phyloP scores from a whole-genome alignment of 176 grass and related monocot species.

The Oryza glumipatula region DNA sequence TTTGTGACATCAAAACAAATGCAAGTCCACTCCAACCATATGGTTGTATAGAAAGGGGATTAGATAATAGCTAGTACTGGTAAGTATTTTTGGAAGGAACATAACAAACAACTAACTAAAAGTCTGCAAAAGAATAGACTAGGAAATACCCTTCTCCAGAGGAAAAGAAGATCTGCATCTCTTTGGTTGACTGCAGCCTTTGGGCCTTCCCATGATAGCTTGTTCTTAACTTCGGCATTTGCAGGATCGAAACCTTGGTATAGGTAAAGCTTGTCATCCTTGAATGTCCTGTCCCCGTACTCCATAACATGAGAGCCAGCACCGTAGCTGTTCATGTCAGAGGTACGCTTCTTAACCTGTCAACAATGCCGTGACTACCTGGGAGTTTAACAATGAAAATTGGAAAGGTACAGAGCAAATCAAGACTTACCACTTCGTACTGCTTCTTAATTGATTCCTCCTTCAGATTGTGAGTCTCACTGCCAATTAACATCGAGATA shows the following conservation, averaged over 20 bases:
- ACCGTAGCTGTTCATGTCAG: slow-evolving; percentile 45
- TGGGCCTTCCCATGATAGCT: slow-evolving; percentile 36
- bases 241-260: slow-evolving; percentile 90
- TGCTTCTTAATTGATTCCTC: slow-evolving; percentile 78
- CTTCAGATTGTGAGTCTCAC: slow-evolving; percentile 79
- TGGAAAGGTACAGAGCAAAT: not conserved
- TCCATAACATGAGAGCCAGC: slow-evolving; percentile 93
- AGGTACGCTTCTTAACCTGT: slow-evolving; percentile 86
- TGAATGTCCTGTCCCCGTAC: slow-evolving; percentile 83
- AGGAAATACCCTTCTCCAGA: slow-evolving; percentile 72
- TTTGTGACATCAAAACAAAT: not conserved
- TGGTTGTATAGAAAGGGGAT: not conserved
- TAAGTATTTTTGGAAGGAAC: not conserved
- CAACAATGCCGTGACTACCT: not conserved
- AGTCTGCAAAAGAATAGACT: not conserved
- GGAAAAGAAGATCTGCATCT: slow-evolving; percentile 82
- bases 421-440: slow-evolving; percentile 55
- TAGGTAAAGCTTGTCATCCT: slow-evolving; percentile 74
- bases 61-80: not conserved
- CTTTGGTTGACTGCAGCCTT: slow-evolving; percentile 73
- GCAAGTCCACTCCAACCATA: not conserved
- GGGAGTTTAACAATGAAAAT: slow-evolving; percentile 2
- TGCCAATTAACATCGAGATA: slow-evolving; percentile 41
- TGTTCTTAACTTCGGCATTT: slow-evolving; percentile 64
- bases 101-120: slow-evolving; percentile 2